phyloP scores from a whole-genome alignment of 2,329 filamentous ascomycete genomes.

The Penicillium sp. region DNA sequence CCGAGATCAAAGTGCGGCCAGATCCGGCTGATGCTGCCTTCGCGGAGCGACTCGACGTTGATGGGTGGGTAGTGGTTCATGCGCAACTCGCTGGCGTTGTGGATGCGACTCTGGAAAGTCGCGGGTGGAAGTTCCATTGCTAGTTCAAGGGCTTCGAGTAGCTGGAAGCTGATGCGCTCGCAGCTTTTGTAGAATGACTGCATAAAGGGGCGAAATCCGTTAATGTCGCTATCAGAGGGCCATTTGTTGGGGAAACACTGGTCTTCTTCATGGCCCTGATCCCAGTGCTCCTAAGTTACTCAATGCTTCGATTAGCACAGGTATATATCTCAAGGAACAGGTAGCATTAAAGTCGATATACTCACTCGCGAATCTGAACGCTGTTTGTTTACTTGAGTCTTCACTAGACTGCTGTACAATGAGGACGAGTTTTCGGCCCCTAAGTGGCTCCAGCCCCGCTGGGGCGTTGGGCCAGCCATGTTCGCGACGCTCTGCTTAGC shows the following conservation, averaged over 20 bases:
- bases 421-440: slow-evolving; percentile 4
- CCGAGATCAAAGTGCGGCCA: slow-evolving; percentile 23
- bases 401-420: slow-evolving; percentile 8
- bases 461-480: neutral
- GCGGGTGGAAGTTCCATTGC: slow-evolving; percentile 3
- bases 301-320: neutral
- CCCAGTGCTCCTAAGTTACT: slow-evolving; percentile 11
- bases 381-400: slow-evolving; percentile 1
- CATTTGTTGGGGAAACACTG: slow-evolving; percentile 15
- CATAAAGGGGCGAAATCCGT: slow-evolving; percentile 10
- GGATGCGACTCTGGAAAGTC: slow-evolving; percentile 5
- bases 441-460: slow-evolving; percentile 6
- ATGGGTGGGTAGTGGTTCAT: slow-evolving; percentile 21
- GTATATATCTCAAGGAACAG: neutral
- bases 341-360: neutral
- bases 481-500: neutral
- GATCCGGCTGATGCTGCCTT: slow-evolving; percentile 17
- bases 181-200: slow-evolving; percentile 13
- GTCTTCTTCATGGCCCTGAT: slow-evolving; percentile 12
- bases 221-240: slow-evolving; percentile 10
- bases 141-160: slow-evolving; percentile 8
- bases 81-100: slow-evolving; percentile 15
- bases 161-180: slow-evolving; percentile 7
- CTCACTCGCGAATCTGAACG: neutral
- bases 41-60: slow-evolving; percentile 2